These are phyloP conservation scores for Nannizziopsis arthrosporioides DNA, from an alignment of 2,329 filamentous ascomycete species.

Conservation along the genomic window DNA sequence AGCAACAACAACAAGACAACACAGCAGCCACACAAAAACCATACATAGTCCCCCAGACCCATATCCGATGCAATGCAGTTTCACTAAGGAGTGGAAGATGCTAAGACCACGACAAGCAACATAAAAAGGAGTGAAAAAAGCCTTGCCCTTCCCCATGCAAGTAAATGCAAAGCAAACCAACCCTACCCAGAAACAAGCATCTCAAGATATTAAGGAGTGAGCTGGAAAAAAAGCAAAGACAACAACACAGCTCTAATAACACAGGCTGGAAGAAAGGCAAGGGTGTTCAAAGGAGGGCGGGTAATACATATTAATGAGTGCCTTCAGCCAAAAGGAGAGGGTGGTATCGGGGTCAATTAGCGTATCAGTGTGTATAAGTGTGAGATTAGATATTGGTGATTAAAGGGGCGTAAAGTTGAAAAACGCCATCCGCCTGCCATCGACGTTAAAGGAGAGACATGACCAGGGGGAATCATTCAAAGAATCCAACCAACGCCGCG, in stretches of 20 bases:
- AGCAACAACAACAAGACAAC: background rate
- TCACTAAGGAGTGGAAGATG: conserved; percentile 15
- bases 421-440: conserved; percentile 4
- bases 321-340: background rate
- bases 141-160: conserved; percentile 9
- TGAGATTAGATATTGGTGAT: background rate
- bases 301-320: conserved; percentile 2
- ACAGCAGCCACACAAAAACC: conserved; percentile 3
- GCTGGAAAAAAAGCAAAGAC: background rate
- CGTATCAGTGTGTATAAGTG: no score
- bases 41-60: conserved; percentile 12
- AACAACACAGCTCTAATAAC: conserved; percentile 7
- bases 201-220: conserved; percentile 10
- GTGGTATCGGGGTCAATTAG: background rate
- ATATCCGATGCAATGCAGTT: conserved; percentile 16
- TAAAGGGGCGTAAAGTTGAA: background rate
- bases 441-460: conserved; percentile 13
- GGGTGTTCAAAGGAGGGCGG: background rate
- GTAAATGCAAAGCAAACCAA: conserved; percentile 12
- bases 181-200: conserved; percentile 16
- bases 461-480: conserved; percentile 12
- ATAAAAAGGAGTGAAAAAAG: conserved; percentile 10
- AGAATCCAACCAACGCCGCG: conserved; percentile 16
- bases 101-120: conserved; percentile 8
- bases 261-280: background rate